These are phyloP conservation scores for Myxozyma nipponensis DNA, from an alignment of 805 yeast species.

Conservation along the genomic window DNA sequence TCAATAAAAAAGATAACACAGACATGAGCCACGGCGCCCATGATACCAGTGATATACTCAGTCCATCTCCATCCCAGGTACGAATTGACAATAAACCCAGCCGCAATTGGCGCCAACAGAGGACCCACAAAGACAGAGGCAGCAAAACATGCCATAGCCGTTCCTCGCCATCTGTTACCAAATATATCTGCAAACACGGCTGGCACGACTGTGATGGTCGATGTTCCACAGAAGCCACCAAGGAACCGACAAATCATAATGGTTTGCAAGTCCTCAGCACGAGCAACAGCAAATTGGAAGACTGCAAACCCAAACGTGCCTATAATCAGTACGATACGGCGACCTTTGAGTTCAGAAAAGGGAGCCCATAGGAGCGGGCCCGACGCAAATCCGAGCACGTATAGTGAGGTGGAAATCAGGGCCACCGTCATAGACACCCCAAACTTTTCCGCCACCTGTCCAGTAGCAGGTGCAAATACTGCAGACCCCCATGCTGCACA, in stretches of 20 bases:
- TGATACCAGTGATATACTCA: constrained; percentile 31
- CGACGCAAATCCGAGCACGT: constrained; percentile 84
- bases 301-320: constrained; percentile 53
- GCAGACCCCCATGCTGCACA: constrained; percentile 72
- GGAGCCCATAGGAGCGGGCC: constrained; percentile 93
- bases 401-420: constrained; percentile 69
- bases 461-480: constrained; percentile 61
- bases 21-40: constrained; percentile 32
- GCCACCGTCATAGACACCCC: constrained; percentile 63
- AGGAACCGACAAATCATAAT: constrained; percentile 55
- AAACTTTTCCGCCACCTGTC: constrained; percentile 47
- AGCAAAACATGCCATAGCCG: constrained; percentile 32
- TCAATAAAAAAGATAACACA: constrained; percentile 6
- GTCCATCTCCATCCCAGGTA: constrained; percentile 58
- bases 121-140: constrained; percentile 13
- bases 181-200: constrained; percentile 63
- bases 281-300: constrained; percentile 68
- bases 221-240: constrained; percentile 62
- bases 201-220: constrained; percentile 65
- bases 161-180: constrained; percentile 47
- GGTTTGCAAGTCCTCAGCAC: constrained; percentile 63
- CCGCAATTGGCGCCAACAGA: constrained; percentile 40
- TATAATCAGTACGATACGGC: constrained; percentile 54
- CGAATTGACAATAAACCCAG: constrained; percentile 48
- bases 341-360: constrained; percentile 68